Evolutionary conservation across 1,284 basidiomycete genomes (phyloP).

Genomic region (Cutaneotrichosporon daszewskae): DNA sequence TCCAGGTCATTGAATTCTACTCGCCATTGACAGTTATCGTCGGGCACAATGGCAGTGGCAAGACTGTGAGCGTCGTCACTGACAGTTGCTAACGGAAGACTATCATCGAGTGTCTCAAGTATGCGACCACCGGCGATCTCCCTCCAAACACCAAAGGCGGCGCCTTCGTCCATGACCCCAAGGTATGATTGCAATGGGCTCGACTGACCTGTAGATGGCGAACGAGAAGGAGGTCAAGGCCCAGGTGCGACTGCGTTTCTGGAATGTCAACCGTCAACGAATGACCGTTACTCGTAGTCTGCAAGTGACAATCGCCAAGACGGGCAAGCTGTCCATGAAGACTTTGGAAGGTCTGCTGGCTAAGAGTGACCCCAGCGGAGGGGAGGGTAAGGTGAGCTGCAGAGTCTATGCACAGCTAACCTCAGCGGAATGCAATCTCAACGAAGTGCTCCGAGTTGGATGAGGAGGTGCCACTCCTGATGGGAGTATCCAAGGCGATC

Average conservation of each 20-base stretch:
- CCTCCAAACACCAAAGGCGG: conserved; percentile 97
- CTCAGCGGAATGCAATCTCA: conserved; percentile 76
- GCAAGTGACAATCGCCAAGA: conserved; percentile 90
- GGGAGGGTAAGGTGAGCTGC: conserved; percentile 64
- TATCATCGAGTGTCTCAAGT: conserved; percentile 98
- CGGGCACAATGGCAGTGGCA: conserved; percentile 96
- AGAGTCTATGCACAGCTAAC: conserved; percentile 5
- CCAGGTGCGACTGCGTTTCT: conserved; percentile 90
- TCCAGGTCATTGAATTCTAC: conserved; percentile 95
- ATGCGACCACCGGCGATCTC: conserved; percentile 95
- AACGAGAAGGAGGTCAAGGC: conserved; percentile 98
- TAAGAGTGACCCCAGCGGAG: conserved; percentile 60
- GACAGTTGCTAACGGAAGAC: conserved; percentile 51
- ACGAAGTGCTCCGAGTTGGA: conserved; percentile 97
- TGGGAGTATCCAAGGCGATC: conserved; percentile 96
- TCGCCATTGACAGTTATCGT: conserved; percentile 97
- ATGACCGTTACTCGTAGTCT: conserved; percentile 94
- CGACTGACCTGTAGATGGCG: conserved; percentile 62
- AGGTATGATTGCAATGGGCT: conserved; percentile 44
- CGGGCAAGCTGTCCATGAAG: conserved; percentile 84
- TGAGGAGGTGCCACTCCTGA: conserved; percentile 78
- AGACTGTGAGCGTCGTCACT: conserved; percentile 58
- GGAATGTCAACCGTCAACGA: conserved; percentile 74
- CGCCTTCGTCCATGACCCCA: conserved; percentile 96
- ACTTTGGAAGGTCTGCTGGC: conserved; percentile 90